Evolutionary conservation across 306 rosid species (phyloP).

Genomic region (Quillaja saponaria): DNA sequence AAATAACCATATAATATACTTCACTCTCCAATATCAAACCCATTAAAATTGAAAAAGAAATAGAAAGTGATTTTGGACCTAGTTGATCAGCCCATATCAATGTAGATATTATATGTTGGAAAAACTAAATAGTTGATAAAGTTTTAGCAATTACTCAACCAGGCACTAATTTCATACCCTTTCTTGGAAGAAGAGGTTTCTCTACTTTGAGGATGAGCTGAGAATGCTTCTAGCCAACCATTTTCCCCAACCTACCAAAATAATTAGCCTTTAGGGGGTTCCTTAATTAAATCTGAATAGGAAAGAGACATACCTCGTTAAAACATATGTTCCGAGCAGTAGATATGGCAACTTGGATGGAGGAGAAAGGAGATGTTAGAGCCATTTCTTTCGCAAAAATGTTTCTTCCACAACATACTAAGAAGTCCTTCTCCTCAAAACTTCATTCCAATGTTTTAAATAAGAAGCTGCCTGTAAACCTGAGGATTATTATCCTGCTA

Average conservation of each 20-base stretch:
- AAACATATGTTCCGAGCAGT: slow-evolving; percentile 71
- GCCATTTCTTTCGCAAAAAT: slow-evolving; percentile 68
- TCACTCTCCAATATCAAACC: no score
- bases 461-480: no score
- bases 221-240: slow-evolving; percentile 87
- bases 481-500: no score
- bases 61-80: no score
- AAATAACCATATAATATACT: no score
- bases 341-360: slow-evolving; percentile 49
- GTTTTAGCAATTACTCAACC: slow-evolving; percentile 44
- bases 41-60: no score
- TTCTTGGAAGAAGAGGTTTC: slow-evolving; percentile 40
- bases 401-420: slow-evolving; percentile 79
- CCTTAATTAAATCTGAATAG: no score
- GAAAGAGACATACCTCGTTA: no score
- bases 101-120: background rate
- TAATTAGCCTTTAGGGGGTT: no score
- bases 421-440: slow-evolving; percentile 59
- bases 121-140: background rate
- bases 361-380: slow-evolving; percentile 55
- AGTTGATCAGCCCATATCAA: no score
- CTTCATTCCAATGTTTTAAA: slow-evolving; percentile 39
- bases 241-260: slow-evolving; percentile 68
- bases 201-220: slow-evolving; percentile 80
- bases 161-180: slow-evolving; percentile 40